Conservation (phyloP, 140 eudicot species). For the Stevia rebaudiana region DNA sequence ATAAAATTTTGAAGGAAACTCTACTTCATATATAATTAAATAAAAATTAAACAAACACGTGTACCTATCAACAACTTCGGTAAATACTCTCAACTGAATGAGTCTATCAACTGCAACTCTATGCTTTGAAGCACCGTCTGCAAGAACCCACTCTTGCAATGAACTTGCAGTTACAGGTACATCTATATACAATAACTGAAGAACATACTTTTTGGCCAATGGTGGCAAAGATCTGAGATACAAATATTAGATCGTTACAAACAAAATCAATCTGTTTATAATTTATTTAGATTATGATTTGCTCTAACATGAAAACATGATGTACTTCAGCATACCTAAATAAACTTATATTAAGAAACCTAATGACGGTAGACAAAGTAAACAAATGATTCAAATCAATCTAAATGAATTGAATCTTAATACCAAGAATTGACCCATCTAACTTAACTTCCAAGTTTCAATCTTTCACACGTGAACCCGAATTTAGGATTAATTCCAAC, state of each 20-base stretch:
- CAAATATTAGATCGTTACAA: neutral
- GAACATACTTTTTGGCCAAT: constrained; percentile 79
- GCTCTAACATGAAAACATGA: no score
- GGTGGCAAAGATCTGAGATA: constrained; percentile 81
- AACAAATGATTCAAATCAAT: no score
- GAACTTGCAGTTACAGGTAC: constrained; percentile 61
- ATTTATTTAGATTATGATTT: no score
- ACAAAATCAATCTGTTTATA: no score
- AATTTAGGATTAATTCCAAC: no score
- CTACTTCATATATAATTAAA: neutral
- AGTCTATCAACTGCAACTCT: constrained; percentile 87
- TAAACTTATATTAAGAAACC: no score
- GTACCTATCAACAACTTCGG: constrained; percentile 76
- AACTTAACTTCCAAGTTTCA: no score
- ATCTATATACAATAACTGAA: constrained; percentile 70
- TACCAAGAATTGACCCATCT: no score
- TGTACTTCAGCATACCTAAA: no score
- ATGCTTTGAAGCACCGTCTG: constrained; percentile 75
- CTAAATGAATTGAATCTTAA: no score
- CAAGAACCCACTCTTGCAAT: constrained; percentile 82
- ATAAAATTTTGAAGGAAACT: neutral
- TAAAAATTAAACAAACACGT: neutral
- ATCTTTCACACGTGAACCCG: no score
- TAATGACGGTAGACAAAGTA: no score
- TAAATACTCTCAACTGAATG: constrained; percentile 73